Conservation (phyloP, 2,329 filamentous ascomycete genomes). For the Helotiales sp. region DNA sequence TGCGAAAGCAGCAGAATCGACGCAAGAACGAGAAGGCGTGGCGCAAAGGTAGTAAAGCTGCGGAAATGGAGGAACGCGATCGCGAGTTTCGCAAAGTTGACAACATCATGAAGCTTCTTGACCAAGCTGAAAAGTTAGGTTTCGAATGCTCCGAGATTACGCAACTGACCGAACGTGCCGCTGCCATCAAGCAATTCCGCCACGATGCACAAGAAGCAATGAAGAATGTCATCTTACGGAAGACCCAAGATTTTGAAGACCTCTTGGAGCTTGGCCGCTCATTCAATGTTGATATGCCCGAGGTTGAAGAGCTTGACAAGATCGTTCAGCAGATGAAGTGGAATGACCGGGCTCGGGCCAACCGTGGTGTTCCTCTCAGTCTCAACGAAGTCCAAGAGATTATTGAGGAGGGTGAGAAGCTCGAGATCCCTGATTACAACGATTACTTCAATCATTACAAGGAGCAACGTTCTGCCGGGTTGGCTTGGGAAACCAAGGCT, state of each 20-base stretch:
- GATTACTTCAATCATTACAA: constrained; percentile 78
- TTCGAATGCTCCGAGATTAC: constrained; percentile 94
- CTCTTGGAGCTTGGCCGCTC: constrained; percentile 86
- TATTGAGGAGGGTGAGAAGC: constrained; percentile 75
- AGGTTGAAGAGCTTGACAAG: constrained; percentile 80
- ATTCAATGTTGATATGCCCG: constrained; percentile 90
- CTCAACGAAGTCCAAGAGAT: constrained; percentile 80
- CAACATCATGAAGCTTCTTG: constrained; percentile 84
- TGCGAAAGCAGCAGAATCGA: constrained; percentile 95
- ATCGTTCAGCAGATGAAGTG: constrained; percentile 86
- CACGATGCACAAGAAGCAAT: constrained; percentile 74
- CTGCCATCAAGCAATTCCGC: constrained; percentile 85
- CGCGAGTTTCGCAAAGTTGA: constrained; percentile 86
- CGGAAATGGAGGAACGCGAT: constrained; percentile 83
- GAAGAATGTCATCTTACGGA: constrained; percentile 65
- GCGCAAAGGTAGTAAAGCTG: constrained; percentile 75
- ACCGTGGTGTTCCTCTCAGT: constrained; percentile 68
- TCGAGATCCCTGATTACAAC: constrained; percentile 80
- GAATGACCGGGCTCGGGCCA: constrained; percentile 76
- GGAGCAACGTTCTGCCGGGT: constrained; percentile 76
- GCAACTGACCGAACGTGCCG: constrained; percentile 82
- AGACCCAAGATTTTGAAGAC: constrained; percentile 81
- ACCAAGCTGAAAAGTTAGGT: constrained; percentile 81
- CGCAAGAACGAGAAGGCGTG: constrained; percentile 92
- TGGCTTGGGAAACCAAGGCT: constrained; percentile 91